phyloP scores from a whole-genome alignment of 495 filamentous ascomycete genomes.

The Margaritispora aquatica region DNA sequence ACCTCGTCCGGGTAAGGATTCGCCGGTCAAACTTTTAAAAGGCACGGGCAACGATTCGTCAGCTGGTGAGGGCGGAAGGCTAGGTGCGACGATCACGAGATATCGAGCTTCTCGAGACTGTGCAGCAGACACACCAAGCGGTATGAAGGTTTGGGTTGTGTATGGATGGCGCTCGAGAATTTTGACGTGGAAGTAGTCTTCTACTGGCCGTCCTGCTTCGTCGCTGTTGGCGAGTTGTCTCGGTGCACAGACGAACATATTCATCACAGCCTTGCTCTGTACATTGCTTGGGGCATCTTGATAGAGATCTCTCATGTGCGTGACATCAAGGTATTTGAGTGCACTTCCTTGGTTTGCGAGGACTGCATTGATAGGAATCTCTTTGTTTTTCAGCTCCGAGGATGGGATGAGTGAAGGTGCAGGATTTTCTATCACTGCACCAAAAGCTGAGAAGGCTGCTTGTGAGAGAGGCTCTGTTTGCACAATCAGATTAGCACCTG shows the following conservation, averaged over 20 bases:
- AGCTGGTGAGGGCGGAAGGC: conserved; percentile 34
- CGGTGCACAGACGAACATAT: conserved; percentile 85
- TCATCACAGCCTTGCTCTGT: conserved; percentile 60
- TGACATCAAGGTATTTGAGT: conserved; percentile 76
- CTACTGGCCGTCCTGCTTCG: neutral
- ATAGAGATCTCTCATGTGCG: conserved; percentile 64
- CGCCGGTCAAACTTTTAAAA: neutral
- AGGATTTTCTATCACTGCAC: conserved; percentile 73
- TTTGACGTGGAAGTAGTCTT: conserved; percentile 53
- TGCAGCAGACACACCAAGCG: conserved; percentile 50
- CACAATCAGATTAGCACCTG: neutral
- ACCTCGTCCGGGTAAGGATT: conserved; percentile 44
- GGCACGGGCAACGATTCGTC: conserved; percentile 32
- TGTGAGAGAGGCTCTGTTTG: conserved; percentile 48
- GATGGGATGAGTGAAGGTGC: conserved; percentile 44
- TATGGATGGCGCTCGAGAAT: conserved; percentile 92
- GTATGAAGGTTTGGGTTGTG: conserved; percentile 89
- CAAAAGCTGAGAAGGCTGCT: conserved; percentile 69
- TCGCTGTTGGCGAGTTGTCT: conserved; percentile 31
- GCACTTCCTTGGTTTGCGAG: conserved; percentile 81
- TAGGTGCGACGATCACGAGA: conserved; percentile 90
- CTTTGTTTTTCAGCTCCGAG: conserved; percentile 21
- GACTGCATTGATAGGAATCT: conserved; percentile 35
- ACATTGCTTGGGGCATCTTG: conserved; percentile 53
- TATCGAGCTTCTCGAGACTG: conserved; percentile 41